Percentiles rank a stretch among this genome's conserved stretches.
Evolutionary conservation across 108 stramenopile species (phyloP).

Genomic region (Chaetoceros tenuissimus): DNA sequence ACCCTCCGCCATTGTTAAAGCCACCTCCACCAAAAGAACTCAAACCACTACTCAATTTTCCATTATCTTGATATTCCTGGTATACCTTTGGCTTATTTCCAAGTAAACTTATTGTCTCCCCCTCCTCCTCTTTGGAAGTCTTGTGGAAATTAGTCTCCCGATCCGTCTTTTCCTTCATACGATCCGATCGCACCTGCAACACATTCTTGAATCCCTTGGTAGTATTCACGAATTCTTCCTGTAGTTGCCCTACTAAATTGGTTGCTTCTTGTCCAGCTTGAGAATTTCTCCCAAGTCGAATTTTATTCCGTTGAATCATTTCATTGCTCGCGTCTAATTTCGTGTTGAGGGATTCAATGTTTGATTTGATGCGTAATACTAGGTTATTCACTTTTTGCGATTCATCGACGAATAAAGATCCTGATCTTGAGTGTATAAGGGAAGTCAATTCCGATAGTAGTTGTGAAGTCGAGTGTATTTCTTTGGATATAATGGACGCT

Average conservation of each 20-base stretch:
- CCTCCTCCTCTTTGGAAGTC: constrained; percentile 20
- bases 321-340: constrained; percentile 57
- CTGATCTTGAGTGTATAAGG: constrained; percentile 48
- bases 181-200: constrained; percentile 67
- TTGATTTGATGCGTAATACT: constrained; percentile 65
- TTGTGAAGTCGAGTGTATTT: constrained; percentile 63
- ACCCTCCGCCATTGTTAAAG: constrained; percentile 10
- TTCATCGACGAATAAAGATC: constrained; percentile 63
- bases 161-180: constrained; percentile 66
- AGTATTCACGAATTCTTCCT: constrained; percentile 73
- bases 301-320: constrained; percentile 51
- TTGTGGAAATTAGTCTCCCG: constrained; percentile 65
- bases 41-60: constrained; percentile 13
- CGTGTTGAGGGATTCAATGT: constrained; percentile 66
- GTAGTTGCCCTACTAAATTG: constrained; percentile 66
- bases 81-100: constrained; percentile 62
- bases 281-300: constrained; percentile 54
- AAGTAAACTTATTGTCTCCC: constrained; percentile 1
- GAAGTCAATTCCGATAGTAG: constrained; percentile 60
- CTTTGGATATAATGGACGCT: constrained; percentile 62
- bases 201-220: constrained; percentile 75
- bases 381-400: constrained; percentile 55
- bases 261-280: constrained; percentile 76
- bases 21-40: constrained; percentile 12
- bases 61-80: constrained; percentile 10